Conservation (phyloP, 352 stramenopile genomes). For the Phytophthora cajani region DNA sequence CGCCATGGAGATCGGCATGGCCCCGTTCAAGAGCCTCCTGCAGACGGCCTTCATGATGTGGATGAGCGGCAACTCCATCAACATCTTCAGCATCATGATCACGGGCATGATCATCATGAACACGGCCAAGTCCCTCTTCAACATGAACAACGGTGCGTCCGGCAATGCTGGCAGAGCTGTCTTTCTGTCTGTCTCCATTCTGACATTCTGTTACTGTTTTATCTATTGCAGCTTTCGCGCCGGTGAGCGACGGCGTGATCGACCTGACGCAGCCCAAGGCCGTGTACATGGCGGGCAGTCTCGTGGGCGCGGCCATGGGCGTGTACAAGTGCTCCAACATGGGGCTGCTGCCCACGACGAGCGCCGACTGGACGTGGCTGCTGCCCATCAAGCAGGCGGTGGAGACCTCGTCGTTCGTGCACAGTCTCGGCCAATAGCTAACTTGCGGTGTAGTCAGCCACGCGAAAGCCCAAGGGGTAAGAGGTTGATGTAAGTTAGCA, state of each 20-base stretch:
- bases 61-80: conserved; percentile 95
- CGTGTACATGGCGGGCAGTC: conserved; percentile 88
- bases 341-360: conserved; percentile 92
- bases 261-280: conserved; percentile 90
- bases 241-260: conserved; percentile 76
- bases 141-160: conserved; percentile 65
- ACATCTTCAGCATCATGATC: conserved; percentile 97
- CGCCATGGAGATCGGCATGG: conserved; percentile 91
- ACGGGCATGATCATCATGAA: conserved; percentile 94
- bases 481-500: conserved; percentile 31
- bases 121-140: conserved; percentile 91
- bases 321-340: conserved; percentile 95
- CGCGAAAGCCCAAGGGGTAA: not conserved
- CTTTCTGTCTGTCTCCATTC: not conserved
- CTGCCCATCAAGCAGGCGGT: conserved; percentile 84
- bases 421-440: conserved; percentile 54
- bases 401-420: conserved; percentile 79
- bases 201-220: not conserved
- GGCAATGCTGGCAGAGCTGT: not conserved
- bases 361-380: conserved; percentile 93
- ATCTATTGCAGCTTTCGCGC: conserved; percentile 65
- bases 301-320: conserved; percentile 86
- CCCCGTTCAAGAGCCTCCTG: conserved; percentile 92
- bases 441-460: not conserved
- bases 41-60: conserved; percentile 97